These are phyloP conservation scores for Aurantiochytrium sp. DNA, from an alignment of 108 stramenopile genomes.

Conservation along the genomic window DNA sequence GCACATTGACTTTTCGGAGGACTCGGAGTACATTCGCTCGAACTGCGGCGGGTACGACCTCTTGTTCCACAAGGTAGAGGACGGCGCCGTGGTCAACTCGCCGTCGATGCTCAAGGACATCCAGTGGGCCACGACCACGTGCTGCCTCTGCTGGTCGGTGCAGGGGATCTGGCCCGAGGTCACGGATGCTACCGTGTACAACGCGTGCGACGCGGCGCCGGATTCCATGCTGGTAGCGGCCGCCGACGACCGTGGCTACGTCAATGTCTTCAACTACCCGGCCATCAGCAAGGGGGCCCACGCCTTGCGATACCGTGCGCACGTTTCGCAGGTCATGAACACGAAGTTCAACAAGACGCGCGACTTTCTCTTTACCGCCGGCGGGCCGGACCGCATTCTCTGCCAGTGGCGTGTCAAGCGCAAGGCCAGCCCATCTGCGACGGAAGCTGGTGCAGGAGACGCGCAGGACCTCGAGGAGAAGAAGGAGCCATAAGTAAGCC, in stretches of 20 bases:
- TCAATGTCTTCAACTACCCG: constrained; percentile 43
- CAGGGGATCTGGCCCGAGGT: constrained; percentile 42
- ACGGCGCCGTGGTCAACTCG: constrained; percentile 38
- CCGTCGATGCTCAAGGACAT: constrained; percentile 48
- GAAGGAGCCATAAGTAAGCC: neutral
- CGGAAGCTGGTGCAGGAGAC: too few species aligned
- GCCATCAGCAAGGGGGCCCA: neutral
- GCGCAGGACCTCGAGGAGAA: too few species aligned
- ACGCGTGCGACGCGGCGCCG: constrained; percentile 31
- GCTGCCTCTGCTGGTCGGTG: constrained; percentile 43
- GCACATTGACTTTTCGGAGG: constrained; percentile 52
- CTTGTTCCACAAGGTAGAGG: constrained; percentile 46
- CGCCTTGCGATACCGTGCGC: neutral
- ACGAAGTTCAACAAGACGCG: constrained; percentile 28
- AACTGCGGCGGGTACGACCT: constrained; percentile 46
- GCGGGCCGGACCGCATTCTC: constrained; percentile 36
- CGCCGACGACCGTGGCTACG: constrained; percentile 43
- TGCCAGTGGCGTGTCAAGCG: constrained; percentile 35
- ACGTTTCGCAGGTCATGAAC: constrained; percentile 36
- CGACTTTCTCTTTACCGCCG: constrained; percentile 24
- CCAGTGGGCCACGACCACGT: constrained; percentile 49
- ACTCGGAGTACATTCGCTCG: constrained; percentile 49
- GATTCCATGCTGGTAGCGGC: constrained; percentile 41
- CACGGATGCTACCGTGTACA: neutral
- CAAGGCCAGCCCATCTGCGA: too few species aligned